Evolutionary conservation across 805 yeast species (phyloP).

Genomic region (Kodamaea sagamina): DNA sequence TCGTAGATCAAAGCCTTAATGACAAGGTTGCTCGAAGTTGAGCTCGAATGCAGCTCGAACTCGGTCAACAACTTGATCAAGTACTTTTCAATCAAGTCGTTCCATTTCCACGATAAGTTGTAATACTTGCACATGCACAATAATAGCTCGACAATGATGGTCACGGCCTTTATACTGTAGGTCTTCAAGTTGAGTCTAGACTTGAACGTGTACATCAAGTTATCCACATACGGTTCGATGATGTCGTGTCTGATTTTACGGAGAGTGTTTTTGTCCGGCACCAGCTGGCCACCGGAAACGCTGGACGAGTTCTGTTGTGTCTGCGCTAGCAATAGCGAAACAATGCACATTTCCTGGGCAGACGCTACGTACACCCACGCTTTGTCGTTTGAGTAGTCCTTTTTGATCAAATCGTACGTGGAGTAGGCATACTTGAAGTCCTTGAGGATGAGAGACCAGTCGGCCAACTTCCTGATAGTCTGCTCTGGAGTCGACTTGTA

Average conservation of each 20-base stretch:
- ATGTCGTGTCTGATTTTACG: conserved; percentile 54
- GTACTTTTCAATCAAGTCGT: conserved; percentile 45
- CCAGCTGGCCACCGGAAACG: conserved; percentile 25
- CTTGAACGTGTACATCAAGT: conserved; percentile 70
- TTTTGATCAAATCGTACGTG: conserved; percentile 78
- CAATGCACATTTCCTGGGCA: conserved; percentile 84
- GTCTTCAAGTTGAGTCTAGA: conserved; percentile 70
- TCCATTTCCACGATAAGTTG: conserved; percentile 48
- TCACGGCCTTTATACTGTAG: conserved; percentile 66
- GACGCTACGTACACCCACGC: conserved; percentile 83
- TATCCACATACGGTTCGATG: conserved; percentile 64
- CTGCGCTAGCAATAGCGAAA: conserved; percentile 65
- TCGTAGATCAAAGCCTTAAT: conserved; percentile 48
- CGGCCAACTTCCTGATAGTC: conserved; percentile 78
- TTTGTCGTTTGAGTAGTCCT: conserved; percentile 74
- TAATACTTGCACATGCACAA: conserved; percentile 46
- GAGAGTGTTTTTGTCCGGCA: conserved; percentile 41
- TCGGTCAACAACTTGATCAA: conserved; percentile 48
- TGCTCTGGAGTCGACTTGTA: conserved; percentile 67
- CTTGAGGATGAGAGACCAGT: conserved; percentile 87
- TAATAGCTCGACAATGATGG: conserved; percentile 72
- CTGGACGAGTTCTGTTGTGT: conserved; percentile 36
- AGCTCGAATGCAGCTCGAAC: conserved; percentile 46
- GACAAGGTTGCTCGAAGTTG: conserved; percentile 42
- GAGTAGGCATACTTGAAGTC: conserved; percentile 84